A percentile compares a stretch with the other conserved stretches of the same genome.
phyloP scores from a whole-genome alignment of 1,139 yeast genomes.

The Taphrina populina region DNA sequence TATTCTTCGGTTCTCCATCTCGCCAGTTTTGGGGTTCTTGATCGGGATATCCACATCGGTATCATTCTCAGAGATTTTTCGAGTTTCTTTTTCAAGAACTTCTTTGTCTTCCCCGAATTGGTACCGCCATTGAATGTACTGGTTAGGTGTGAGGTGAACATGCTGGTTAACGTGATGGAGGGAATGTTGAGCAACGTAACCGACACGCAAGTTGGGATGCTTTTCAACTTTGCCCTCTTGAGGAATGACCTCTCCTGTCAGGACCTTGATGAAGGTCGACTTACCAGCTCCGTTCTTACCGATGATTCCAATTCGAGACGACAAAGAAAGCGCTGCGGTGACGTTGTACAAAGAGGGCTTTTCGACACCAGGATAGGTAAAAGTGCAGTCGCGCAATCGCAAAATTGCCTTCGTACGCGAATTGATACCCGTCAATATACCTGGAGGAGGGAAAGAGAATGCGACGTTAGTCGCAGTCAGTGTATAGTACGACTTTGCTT shows the following conservation, averaged over 20 bases:
- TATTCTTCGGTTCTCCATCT: conserved; percentile 80
- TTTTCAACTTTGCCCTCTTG: conserved; percentile 87
- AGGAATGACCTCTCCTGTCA: conserved; percentile 90
- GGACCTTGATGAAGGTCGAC: conserved; percentile 92
- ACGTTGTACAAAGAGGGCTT: conserved; percentile 90
- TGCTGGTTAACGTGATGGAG: conserved; percentile 95
- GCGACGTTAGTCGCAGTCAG: conserved; percentile 96
- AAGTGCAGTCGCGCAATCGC: conserved; percentile 91
- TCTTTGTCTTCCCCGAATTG: conserved; percentile 98
- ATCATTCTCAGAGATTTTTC: conserved; percentile 82
- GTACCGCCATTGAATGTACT: conserved; percentile 97
- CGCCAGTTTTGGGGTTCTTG: conserved; percentile 65
- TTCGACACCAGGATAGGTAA: conserved; percentile 98
- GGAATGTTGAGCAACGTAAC: conserved; percentile 98
- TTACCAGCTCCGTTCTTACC: conserved; percentile 99
- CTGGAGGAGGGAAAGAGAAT: conserved; percentile 98
- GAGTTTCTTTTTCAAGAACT: conserved; percentile 85
- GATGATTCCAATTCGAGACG: conserved; percentile 93
- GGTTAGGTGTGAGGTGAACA: conserved; percentile 96
- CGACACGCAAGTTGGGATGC: conserved; percentile 96
- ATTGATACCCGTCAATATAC: conserved; percentile 99
- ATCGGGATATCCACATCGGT: conserved; percentile 75
- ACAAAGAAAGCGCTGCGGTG: conserved; percentile 96
- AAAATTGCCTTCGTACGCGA: conserved; percentile 99
- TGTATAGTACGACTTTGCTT: conserved; percentile 98